Conservation (phyloP, 805 yeast species). For the Candida ponderosae region DNA sequence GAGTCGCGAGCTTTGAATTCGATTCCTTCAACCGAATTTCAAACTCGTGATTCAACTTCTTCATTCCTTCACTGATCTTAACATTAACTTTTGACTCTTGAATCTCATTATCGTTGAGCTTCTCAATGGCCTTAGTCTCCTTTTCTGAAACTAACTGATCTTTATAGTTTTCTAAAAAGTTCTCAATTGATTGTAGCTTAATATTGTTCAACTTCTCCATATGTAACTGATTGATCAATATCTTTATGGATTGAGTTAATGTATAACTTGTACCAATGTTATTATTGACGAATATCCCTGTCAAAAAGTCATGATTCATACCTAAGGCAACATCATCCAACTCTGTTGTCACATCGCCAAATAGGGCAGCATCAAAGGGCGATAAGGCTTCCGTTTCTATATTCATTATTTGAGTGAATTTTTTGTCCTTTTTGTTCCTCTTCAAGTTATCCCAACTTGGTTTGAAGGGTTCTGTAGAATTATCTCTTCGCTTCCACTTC, state of each 20-base stretch:
- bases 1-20: neutral
- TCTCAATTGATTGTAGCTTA: constrained; percentile 45
- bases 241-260: constrained; percentile 46
- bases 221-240: constrained; percentile 46
- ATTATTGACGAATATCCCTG: constrained; percentile 53
- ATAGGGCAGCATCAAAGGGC: constrained; percentile 52
- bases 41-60: no score
- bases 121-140: neutral
- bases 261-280: constrained; percentile 50
- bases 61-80: no score
- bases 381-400: neutral
- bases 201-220: constrained; percentile 53
- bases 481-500: neutral
- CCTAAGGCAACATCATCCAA: constrained; percentile 46
- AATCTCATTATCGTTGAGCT: no score
- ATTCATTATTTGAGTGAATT: neutral
- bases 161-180: constrained; percentile 45
- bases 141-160: constrained; percentile 5
- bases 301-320: constrained; percentile 35
- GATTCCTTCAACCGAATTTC: neutral
- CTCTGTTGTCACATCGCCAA: constrained; percentile 44
- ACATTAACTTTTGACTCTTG: no score
- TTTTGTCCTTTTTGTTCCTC: no score
- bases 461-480: no score
- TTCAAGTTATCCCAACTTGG: neutral